Evolutionary conservation across 495 filamentous ascomycete genomes (phyloP).

Genomic region (Aspergillus nidulans): DNA sequence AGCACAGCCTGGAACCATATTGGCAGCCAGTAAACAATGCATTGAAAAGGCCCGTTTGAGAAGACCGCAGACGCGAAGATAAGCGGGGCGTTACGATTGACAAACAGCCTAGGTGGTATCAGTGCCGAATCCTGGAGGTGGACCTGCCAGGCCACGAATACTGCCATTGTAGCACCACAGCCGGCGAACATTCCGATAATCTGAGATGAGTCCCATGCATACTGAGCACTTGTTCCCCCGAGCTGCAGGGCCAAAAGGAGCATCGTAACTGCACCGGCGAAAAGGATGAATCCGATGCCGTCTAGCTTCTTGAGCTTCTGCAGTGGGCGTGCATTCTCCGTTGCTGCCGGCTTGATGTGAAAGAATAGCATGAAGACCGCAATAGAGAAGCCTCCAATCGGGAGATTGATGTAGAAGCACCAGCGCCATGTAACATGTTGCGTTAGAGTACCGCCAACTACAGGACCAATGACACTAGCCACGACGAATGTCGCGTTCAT

Average conservation of each 20-base stretch:
- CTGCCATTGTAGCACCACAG: constrained; percentile 20
- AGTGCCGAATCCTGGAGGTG: too few species aligned
- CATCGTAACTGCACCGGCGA: constrained; percentile 23
- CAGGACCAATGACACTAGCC: constrained; percentile 1
- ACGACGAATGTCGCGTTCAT: constrained; percentile 5
- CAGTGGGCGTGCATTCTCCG: neutral
- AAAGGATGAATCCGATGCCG: neutral
- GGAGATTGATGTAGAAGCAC: constrained; percentile 6
- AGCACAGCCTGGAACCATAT: neutral
- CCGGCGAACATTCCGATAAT: constrained; percentile 37
- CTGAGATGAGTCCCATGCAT: constrained; percentile 30
- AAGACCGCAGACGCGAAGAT: too few species aligned
- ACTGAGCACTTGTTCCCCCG: constrained; percentile 36
- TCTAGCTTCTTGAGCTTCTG: neutral
- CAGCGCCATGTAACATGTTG: neutral
- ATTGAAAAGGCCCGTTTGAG: too few species aligned
- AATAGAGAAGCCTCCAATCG: neutral
- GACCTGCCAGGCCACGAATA: constrained; percentile 6
- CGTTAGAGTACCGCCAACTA: constrained; percentile 5
- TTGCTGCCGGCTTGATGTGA: neutral
- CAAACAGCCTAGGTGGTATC: too few species aligned
- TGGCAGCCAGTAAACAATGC: neutral
- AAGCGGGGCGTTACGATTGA: too few species aligned
- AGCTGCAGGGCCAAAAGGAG: constrained; percentile 41
- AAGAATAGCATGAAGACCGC: neutral